phyloP scores from a whole-genome alignment of 2,329 filamentous ascomycete genomes.

The Botrytis elliptica region DNA sequence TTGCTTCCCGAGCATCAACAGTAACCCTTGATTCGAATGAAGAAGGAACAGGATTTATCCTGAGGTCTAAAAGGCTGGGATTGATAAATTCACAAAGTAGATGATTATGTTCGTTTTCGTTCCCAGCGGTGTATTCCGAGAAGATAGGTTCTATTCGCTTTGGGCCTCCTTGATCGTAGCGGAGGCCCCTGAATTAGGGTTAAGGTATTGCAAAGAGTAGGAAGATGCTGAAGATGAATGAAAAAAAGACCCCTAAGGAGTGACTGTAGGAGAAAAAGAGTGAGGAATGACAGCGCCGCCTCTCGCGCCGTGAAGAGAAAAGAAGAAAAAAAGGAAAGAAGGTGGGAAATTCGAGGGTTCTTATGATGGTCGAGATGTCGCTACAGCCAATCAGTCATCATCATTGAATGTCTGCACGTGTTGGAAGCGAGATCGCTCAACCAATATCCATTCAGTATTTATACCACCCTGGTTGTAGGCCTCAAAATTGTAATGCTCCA shows the following conservation, averaged over 20 bases:
- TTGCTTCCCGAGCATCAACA: conserved; percentile 5
- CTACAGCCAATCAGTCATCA: conserved; percentile 1
- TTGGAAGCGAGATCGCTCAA: not conserved
- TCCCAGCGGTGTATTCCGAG: conserved; percentile 9
- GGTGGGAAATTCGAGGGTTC: not conserved
- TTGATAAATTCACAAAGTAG: conserved; percentile 4
- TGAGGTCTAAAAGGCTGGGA: conserved; percentile 18
- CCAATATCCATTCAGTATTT: not conserved
- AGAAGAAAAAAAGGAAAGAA: not conserved
- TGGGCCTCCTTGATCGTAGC: conserved; percentile 13
- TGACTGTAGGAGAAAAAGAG: not conserved
- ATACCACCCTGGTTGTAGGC: not conserved
- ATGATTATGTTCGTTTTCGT: conserved; percentile 7
- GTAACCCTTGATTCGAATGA: not conserved
- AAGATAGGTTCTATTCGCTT: conserved; percentile 15
- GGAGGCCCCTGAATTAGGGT: conserved; percentile 7
- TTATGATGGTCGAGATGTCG: not conserved
- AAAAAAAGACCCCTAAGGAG: not conserved
- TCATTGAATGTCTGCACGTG: no score
- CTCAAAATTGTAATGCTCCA: conserved; percentile 1
- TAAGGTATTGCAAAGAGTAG: not conserved
- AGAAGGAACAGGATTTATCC: conserved; percentile 6
- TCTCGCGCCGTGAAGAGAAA: conserved; percentile 10
- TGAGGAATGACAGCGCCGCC: conserved; percentile 9
- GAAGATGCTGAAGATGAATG: not conserved